These are phyloP conservation scores for Hymenoscyphus repandus DNA, from an alignment of 2,329 filamentous ascomycete species.

Conservation along the genomic window DNA sequence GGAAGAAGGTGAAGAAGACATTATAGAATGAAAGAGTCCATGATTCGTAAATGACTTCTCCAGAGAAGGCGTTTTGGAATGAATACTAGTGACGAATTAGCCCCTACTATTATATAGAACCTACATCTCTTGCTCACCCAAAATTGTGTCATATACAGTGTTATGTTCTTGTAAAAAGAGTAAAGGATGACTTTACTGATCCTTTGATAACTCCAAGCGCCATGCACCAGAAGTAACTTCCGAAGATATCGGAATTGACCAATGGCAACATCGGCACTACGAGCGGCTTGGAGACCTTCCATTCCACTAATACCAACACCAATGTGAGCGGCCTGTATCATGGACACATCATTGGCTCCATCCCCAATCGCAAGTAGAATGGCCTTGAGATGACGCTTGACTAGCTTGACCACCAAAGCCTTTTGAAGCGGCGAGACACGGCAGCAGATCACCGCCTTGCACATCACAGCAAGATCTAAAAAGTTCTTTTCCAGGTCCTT, in stretches of 20 bases:
- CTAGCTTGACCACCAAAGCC: constrained; percentile 93
- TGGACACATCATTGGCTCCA: constrained; percentile 98
- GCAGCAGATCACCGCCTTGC: constrained; percentile 98
- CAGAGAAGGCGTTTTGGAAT: constrained; percentile 97
- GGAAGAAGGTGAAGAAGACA: constrained; percentile 92
- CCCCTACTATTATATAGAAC: constrained; percentile 18
- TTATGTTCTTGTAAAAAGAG: constrained; percentile 99
- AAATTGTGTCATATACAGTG: constrained; percentile 98
- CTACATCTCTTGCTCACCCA: constrained; percentile 59
- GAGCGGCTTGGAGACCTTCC: constrained; percentile 92
- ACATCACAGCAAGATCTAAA: constrained; percentile 87
- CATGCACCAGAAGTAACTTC: constrained; percentile 91
- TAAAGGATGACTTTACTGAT: constrained; percentile 96
- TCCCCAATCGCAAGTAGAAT: constrained; percentile 95
- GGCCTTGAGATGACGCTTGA: constrained; percentile 84
- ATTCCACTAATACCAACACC: constrained; percentile 96
- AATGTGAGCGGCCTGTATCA: constrained; percentile 98
- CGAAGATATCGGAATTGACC: constrained; percentile 92
- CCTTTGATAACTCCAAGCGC: constrained; percentile 95
- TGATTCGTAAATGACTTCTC: constrained; percentile 96
- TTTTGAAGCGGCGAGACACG: constrained; percentile 97
- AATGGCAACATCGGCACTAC: constrained; percentile 93
- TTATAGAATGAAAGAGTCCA: constrained; percentile 99
- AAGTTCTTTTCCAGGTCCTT: constrained; percentile 91
- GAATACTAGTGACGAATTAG: constrained; percentile 59